A percentile compares a stretch with the other conserved stretches of the same genome.
These are phyloP conservation scores for Viridothelium virens DNA, from an alignment of 495 filamentous ascomycete genomes.

Conservation along the genomic window DNA sequence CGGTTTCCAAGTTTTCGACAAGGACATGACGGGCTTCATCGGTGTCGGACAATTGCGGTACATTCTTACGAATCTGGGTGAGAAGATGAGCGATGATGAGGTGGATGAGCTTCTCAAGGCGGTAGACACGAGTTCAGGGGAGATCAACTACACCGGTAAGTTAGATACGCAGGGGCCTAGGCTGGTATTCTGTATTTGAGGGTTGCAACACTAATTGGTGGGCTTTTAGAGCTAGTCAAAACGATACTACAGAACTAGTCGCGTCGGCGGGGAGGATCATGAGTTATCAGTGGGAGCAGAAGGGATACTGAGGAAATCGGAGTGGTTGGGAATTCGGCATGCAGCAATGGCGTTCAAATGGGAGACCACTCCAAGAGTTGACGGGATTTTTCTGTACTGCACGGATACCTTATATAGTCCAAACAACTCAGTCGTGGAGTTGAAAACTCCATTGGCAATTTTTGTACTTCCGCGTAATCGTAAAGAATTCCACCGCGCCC, in stretches of 20 bases:
- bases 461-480: not conserved
- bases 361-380: not conserved
- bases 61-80: conserved; percentile 89
- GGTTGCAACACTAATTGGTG: not conserved
- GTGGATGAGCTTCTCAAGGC: conserved; percentile 97
- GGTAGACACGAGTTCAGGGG: conserved; percentile 84
- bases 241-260: conserved; percentile 85
- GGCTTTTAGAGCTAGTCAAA: conserved; percentile 67
- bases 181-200: no score
- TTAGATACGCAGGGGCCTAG: not conserved
- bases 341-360: conserved; percentile 3
- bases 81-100: conserved; percentile 98
- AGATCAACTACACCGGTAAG: conserved; percentile 92
- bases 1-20: conserved; percentile 98
- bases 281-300: not conserved
- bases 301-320: not conserved
- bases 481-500: not conserved
- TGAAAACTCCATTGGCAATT: not conserved
- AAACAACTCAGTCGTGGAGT: not conserved
- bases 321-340: conserved; percentile 2
- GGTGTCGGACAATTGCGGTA: conserved; percentile 94
- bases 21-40: conserved; percentile 96
- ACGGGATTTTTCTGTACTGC: not conserved
- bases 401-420: conserved; percentile 3
- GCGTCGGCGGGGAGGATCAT: not conserved